Evolutionary conservation across 2,329 filamentous ascomycete genomes (phyloP).

Genomic region (Claviceps africana): DNA sequence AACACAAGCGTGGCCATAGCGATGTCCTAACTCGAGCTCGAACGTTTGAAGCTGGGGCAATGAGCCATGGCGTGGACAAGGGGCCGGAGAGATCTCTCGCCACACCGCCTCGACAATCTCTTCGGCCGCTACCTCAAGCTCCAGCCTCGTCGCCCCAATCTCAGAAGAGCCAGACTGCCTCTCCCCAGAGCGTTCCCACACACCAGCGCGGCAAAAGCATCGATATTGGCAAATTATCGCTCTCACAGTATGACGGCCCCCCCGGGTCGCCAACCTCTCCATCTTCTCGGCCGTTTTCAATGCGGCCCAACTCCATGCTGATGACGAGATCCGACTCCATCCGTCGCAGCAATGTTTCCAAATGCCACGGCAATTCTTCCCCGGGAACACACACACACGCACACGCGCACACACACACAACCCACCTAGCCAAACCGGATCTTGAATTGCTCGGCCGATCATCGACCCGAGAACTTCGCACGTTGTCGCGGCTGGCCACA

Average conservation of each 20-base stretch:
- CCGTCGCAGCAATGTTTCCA: conserved; percentile 20
- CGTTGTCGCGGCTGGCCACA: conserved; percentile 70
- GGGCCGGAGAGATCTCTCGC: conserved; percentile 53
- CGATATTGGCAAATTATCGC: conserved; percentile 42
- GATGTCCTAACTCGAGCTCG: conserved; percentile 47
- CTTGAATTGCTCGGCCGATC: conserved; percentile 74
- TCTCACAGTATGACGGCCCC: conserved; percentile 28
- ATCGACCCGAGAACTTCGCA: conserved; percentile 77
- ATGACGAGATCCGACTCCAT: conserved; percentile 44
- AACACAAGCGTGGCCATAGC: conserved; percentile 62
- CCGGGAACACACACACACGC: conserved; percentile 21
- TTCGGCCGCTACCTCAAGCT: conserved; percentile 59
- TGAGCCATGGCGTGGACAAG: conserved; percentile 24
- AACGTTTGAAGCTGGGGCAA: conserved; percentile 30
- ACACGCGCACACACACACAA: conserved; percentile 24
- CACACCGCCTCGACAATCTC: conserved; percentile 59
- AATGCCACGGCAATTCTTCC: conserved; percentile 17
- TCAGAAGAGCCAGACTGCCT: conserved; percentile 19
- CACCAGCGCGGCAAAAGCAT: conserved; percentile 51
- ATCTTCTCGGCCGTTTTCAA: conserved; percentile 25
- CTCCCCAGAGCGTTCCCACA: conserved; percentile 12
- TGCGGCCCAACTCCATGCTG: conserved; percentile 48
- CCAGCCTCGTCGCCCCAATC: conserved; percentile 35
- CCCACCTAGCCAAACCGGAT: conserved; percentile 50
- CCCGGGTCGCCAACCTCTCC: conserved; percentile 28